phyloP scores from a whole-genome alignment of 768 basidiomycete species.

The Neoboletus brunneissimus region DNA sequence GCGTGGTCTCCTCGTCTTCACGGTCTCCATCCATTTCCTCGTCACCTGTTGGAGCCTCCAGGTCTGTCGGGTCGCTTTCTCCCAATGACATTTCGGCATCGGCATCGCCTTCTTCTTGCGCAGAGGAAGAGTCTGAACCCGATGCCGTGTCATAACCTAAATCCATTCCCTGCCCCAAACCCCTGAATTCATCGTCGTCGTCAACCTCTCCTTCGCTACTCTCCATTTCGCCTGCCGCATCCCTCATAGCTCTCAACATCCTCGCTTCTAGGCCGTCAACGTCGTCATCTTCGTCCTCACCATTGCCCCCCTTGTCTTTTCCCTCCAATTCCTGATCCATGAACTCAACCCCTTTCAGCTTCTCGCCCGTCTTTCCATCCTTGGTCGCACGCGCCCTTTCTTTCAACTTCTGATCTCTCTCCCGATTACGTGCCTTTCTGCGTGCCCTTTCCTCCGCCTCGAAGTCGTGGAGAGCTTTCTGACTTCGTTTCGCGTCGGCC shows the following conservation, averaged over 20 bases:
- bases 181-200: slow-evolving; percentile 15
- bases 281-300: slow-evolving; percentile 21
- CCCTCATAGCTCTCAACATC: slow-evolving; percentile 30
- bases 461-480: slow-evolving; percentile 37
- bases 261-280: slow-evolving; percentile 22
- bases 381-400: slow-evolving; percentile 38
- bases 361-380: slow-evolving; percentile 5
- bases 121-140: slow-evolving; percentile 14
- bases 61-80: slow-evolving; percentile 9
- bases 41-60: slow-evolving; percentile 17
- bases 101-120: slow-evolving; percentile 16
- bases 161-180: slow-evolving; percentile 6
- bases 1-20: not conserved
- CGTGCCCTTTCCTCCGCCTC: slow-evolving; percentile 39
- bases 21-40: slow-evolving; percentile 19
- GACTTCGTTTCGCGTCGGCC: slow-evolving; percentile 36
- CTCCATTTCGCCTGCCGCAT: slow-evolving; percentile 24
- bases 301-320: slow-evolving; percentile 26
- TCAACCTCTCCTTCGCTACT: slow-evolving; percentile 20
- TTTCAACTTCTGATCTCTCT: slow-evolving; percentile 49
- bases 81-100: slow-evolving; percentile 10
- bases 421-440: slow-evolving; percentile 44
- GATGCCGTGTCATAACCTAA: slow-evolving; percentile 8
- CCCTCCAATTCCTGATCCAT: slow-evolving; percentile 7
- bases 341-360: slow-evolving; percentile 14